Evolutionary conservation across 306 rosid species (phyloP).

Genomic region (Luffa aegyptiaca): DNA sequence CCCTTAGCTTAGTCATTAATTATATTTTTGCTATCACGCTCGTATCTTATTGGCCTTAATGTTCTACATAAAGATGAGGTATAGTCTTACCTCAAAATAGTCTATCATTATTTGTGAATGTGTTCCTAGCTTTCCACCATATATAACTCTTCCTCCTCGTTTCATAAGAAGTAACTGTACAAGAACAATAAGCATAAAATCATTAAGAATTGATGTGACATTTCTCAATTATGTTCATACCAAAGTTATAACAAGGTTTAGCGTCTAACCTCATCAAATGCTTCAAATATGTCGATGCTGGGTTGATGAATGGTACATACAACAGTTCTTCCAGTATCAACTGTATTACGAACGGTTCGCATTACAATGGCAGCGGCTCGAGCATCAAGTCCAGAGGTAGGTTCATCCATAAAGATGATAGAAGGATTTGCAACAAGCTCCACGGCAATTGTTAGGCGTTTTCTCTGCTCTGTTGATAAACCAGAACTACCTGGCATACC

Average conservation of each 20-base stretch:
- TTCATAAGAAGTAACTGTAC: conserved; percentile 83
- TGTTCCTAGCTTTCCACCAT: conserved; percentile 76
- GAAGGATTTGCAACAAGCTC: conserved; percentile 96
- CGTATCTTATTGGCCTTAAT: background rate
- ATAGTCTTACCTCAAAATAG: conserved; percentile 62
- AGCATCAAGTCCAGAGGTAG: conserved; percentile 92
- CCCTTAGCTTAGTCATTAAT: background rate
- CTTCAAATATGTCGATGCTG: conserved; percentile 83
- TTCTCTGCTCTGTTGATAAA: conserved; percentile 85
- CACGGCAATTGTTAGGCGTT: conserved; percentile 80
- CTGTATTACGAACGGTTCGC: conserved; percentile 85
- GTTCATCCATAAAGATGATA: conserved; percentile 90
- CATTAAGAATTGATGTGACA: background rate
- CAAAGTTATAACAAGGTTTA: background rate
- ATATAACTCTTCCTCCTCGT: conserved; percentile 77
- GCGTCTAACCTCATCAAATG: conserved; percentile 65
- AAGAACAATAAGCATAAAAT: conserved; percentile 6
- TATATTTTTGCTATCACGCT: background rate
- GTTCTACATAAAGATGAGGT: background rate
- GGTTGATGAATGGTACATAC: conserved; percentile 95
- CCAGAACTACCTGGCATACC: conserved; percentile 85
- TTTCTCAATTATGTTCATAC: background rate
- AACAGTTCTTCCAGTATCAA: conserved; percentile 89
- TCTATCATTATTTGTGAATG: conserved; percentile 60
- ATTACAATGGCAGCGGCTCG: conserved; percentile 91